Evolutionary conservation across 352 stramenopile species (phyloP).

Genomic region (Salisapilia sapeloensis): DNA sequence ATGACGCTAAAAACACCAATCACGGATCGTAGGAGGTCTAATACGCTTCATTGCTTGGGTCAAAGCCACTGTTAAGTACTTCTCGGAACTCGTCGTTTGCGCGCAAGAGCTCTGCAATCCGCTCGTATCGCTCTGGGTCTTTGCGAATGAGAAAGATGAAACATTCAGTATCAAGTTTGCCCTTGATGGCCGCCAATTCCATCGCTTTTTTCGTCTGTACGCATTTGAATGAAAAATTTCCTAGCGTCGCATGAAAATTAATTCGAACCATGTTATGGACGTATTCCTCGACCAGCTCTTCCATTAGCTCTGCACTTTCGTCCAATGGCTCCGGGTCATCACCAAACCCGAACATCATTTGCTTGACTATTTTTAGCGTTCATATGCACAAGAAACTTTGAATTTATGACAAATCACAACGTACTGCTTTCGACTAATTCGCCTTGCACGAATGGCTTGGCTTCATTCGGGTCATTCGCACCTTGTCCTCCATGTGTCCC

Average conservation of each 20-base stretch:
- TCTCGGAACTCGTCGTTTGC: constrained; percentile 77
- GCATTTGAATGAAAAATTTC: neutral
- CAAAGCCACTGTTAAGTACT: constrained; percentile 78
- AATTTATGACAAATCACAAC: no score
- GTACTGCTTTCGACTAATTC: constrained; percentile 71
- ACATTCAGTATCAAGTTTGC: constrained; percentile 76
- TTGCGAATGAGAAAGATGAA: constrained; percentile 84
- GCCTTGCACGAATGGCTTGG: constrained; percentile 65
- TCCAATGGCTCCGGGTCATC: constrained; percentile 49
- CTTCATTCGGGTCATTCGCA: constrained; percentile 2
- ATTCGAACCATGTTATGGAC: constrained; percentile 55
- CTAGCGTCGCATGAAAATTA: no score
- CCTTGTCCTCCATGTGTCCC: constrained; percentile 2
- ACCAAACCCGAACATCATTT: constrained; percentile 82
- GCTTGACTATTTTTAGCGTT: constrained; percentile 34
- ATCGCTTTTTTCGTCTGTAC: constrained; percentile 75
- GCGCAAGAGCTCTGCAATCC: constrained; percentile 61
- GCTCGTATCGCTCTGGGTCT: constrained; percentile 62
- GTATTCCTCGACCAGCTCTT: constrained; percentile 75
- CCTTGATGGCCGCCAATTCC: constrained; percentile 63
- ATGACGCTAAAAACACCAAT: no score
- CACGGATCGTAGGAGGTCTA: no score
- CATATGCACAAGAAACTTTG: neutral
- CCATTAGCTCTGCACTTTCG: constrained; percentile 70
- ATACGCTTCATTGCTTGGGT: constrained; percentile 78